These are phyloP conservation scores for Lathyrus sativus DNA, from an alignment of 306 rosid species.

Conservation along the genomic window DNA sequence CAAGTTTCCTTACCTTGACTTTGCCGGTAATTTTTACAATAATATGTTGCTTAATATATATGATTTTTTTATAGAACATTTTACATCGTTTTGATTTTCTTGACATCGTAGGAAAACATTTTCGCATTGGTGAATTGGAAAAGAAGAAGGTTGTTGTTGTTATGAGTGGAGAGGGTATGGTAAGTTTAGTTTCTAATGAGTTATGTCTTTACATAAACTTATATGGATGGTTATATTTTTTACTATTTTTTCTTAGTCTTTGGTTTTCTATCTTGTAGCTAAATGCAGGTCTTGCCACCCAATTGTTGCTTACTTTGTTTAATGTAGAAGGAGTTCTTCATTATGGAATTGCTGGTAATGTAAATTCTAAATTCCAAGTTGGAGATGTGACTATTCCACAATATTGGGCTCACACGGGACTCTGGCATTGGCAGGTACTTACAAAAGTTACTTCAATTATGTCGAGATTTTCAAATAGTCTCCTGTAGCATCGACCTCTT, in stretches of 20 bases:
- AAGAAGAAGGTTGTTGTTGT: constrained; percentile 58
- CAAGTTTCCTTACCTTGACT: constrained; percentile 54
- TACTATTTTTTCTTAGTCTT: background rate
- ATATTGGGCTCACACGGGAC: constrained; percentile 80
- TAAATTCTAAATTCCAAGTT: constrained; percentile 64
- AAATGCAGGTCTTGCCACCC: constrained; percentile 71
- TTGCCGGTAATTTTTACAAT: constrained; percentile 49
- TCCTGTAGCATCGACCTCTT: too few relatives aligned
- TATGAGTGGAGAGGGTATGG: constrained; percentile 76
- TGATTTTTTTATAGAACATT: background rate
- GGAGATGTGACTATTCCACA: constrained; percentile 79
- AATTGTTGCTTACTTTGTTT: constrained; percentile 60
- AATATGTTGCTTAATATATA: background rate
- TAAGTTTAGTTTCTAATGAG: constrained; percentile 26
- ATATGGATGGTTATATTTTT: background rate
- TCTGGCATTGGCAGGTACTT: constrained; percentile 85
- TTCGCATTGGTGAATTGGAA: constrained; percentile 62
- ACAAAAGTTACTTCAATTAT: background rate
- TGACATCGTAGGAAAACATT: constrained; percentile 55
- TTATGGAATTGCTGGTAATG: constrained; percentile 80
- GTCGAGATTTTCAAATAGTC: too few relatives aligned
- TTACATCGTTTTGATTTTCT: background rate
- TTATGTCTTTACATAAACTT: background rate
- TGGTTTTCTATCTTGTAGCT: constrained; percentile 48
- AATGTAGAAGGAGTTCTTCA: constrained; percentile 64